Conservation (phyloP, 2,329 filamentous ascomycete genomes). For the Parasarocladium wereldwijsianum region DNA sequence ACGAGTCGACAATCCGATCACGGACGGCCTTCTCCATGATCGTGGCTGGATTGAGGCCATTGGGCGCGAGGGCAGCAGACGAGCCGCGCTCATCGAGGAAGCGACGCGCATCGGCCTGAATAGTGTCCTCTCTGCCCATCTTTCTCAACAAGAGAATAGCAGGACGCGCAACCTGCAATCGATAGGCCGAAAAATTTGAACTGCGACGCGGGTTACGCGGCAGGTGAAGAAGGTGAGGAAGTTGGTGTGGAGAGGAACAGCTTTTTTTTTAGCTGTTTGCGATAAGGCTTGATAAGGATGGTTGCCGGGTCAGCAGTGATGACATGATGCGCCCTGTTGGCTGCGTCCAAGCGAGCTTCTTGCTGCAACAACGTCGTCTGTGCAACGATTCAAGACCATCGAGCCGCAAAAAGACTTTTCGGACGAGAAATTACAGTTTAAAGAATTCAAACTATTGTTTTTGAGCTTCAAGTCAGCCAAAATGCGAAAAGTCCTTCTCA, state of each 20-base stretch:
- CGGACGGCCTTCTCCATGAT: slow-evolving; percentile 92
- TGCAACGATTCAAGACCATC: not conserved
- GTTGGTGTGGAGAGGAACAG: slow-evolving; percentile 5
- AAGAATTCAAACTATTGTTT: too few species aligned
- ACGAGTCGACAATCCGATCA: slow-evolving; percentile 87
- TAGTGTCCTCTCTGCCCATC: slow-evolving; percentile 34
- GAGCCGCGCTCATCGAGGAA: slow-evolving; percentile 89
- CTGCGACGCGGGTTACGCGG: slow-evolving; percentile 6
- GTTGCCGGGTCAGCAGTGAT: slow-evolving; percentile 26
- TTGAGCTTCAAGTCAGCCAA: too few species aligned
- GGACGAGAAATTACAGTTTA: not conserved
- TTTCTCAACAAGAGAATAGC: slow-evolving; percentile 12
- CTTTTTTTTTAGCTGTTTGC: slow-evolving; percentile 3
- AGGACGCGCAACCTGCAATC: slow-evolving; percentile 5
- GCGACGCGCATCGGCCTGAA: slow-evolving; percentile 62
- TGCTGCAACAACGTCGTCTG: not conserved
- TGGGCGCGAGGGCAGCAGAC: slow-evolving; percentile 57
- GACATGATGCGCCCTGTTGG: slow-evolving; percentile 6
- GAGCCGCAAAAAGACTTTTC: not conserved
- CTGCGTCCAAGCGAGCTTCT: not conserved
- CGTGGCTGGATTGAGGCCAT: slow-evolving; percentile 86
- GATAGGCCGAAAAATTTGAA: too few species aligned
- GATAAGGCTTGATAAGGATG: slow-evolving; percentile 20
- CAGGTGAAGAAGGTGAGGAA: slow-evolving; percentile 7
- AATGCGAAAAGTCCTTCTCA: slow-evolving; percentile 40